Percentiles rank a stretch among this genome's conserved stretches.
Conservation (phyloP, 192 early-diverging fungal species). For the Backusella parvicylindrica region DNA sequence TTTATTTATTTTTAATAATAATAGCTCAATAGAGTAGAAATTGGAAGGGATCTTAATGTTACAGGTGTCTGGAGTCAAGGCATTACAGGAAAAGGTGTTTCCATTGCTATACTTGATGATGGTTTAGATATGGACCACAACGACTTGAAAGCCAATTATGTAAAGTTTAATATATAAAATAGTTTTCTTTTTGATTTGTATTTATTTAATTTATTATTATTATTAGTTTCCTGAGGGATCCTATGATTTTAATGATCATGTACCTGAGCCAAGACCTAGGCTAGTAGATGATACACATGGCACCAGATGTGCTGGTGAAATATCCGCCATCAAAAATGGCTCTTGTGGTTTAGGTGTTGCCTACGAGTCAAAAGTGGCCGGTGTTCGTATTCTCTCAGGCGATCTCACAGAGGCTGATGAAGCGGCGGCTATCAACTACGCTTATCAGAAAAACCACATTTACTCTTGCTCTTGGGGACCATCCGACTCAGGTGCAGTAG, state of each 20-base stretch:
- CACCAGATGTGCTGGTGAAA: constrained; percentile 96
- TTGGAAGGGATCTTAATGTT: constrained; percentile 92
- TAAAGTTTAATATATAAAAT: constrained; percentile 39
- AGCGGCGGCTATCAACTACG: constrained; percentile 85
- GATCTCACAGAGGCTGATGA: constrained; percentile 90
- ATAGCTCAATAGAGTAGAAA: constrained; percentile 43
- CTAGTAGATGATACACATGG: constrained; percentile 85
- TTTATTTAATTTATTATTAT: not conserved
- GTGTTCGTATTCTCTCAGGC: constrained; percentile 87
- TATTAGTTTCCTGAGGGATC: constrained; percentile 78
- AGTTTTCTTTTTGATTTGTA: not conserved
- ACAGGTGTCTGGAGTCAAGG: constrained; percentile 89
- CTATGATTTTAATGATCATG: constrained; percentile 91
- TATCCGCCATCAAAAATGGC: constrained; percentile 84
- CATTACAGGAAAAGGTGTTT: constrained; percentile 82
- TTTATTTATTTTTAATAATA: constrained; percentile 1
- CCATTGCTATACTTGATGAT: constrained; percentile 94
- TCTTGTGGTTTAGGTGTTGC: constrained; percentile 95
- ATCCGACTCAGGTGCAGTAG: constrained; percentile 78
- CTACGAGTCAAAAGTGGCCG: constrained; percentile 80
- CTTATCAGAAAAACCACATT: constrained; percentile 85
- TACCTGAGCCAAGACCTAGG: constrained; percentile 68
- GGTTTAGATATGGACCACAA: constrained; percentile 85
- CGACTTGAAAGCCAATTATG: constrained; percentile 87
- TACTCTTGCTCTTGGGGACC: constrained; percentile 98